phyloP scores from a whole-genome alignment of 805 yeast genomes.

The Candida peoriensis region DNA sequence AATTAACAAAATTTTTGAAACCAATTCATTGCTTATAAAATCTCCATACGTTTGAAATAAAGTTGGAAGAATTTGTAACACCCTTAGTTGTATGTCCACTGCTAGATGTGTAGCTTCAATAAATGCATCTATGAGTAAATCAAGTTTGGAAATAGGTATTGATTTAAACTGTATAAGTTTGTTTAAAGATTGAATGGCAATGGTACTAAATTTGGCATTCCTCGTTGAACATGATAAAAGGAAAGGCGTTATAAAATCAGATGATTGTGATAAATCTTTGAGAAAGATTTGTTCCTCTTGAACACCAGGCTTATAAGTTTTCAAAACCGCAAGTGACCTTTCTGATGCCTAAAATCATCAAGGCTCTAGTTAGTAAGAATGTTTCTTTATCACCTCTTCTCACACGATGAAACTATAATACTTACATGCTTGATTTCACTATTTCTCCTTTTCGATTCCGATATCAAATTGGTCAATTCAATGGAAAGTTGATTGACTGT shows the following conservation, averaged over 20 bases:
- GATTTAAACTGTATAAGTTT: slow-evolving; percentile 49
- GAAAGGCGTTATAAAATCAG: slow-evolving; percentile 63
- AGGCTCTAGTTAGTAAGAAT: no score
- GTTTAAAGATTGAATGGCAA: slow-evolving; percentile 69
- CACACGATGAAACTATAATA: background rate
- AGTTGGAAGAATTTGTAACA: slow-evolving; percentile 76
- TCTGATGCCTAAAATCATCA: slow-evolving; percentile 43
- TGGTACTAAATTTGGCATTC: slow-evolving; percentile 66
- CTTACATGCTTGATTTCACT: slow-evolving; percentile 59
- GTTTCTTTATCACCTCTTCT: slow-evolving; percentile 1
- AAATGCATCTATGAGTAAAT: slow-evolving; percentile 59
- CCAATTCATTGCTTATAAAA: slow-evolving; percentile 47
- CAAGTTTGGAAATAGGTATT: slow-evolving; percentile 48
- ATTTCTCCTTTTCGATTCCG: slow-evolving; percentile 70
- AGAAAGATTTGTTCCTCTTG: slow-evolving; percentile 26
- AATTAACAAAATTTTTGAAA: slow-evolving; percentile 57
- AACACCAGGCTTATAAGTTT: slow-evolving; percentile 26
- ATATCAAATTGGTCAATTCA: slow-evolving; percentile 55
- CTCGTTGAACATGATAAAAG: slow-evolving; percentile 67
- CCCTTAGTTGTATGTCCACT: slow-evolving; percentile 78
- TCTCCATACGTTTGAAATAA: slow-evolving; percentile 60
- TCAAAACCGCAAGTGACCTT: slow-evolving; percentile 42
- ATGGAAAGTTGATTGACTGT: slow-evolving; percentile 41
- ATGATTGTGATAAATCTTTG: slow-evolving; percentile 36
- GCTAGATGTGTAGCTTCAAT: slow-evolving; percentile 72